These are phyloP conservation scores for Salix viminalis DNA, from an alignment of 345 rosid species.

Conservation along the genomic window DNA sequence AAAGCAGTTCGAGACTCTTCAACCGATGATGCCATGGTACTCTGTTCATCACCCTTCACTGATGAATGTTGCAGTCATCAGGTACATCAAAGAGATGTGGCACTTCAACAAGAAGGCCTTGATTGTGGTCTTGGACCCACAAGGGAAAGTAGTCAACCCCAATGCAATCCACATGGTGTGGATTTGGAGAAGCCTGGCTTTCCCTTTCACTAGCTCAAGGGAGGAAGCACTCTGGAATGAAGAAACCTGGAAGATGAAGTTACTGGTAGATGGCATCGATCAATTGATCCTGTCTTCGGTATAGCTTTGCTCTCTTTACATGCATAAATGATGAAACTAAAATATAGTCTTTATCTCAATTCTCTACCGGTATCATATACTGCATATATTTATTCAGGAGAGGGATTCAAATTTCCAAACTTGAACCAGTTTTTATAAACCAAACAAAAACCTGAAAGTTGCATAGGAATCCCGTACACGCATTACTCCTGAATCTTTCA, in stretches of 20 bases:
- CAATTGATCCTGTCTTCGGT: constrained; percentile 45
- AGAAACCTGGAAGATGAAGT: constrained; percentile 56
- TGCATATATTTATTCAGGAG: neutral
- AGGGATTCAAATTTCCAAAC: neutral
- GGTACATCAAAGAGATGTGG: constrained; percentile 62
- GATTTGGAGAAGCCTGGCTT: constrained; percentile 71
- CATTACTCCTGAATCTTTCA: neutral
- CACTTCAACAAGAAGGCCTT: constrained; percentile 57
- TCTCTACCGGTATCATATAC: neutral
- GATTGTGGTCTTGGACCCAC: constrained; percentile 69
- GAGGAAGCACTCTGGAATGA: constrained; percentile 63
- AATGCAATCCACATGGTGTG: constrained; percentile 85
- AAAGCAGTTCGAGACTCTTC: constrained; percentile 47
- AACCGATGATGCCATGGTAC: constrained; percentile 68
- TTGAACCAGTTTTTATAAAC: neutral
- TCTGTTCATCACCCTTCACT: constrained; percentile 50
- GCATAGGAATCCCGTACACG: neutral
- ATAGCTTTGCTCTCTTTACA: neutral
- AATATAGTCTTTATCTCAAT: neutral
- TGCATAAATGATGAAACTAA: neutral
- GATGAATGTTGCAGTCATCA: constrained; percentile 45
- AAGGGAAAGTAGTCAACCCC: constrained; percentile 58
- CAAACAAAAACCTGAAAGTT: neutral
- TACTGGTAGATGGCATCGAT: constrained; percentile 50
- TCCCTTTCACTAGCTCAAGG: constrained; percentile 60